Evolutionary conservation across 1,284 basidiomycete genomes (phyloP).

Genomic region (Takashimella tepidaria): DNA sequence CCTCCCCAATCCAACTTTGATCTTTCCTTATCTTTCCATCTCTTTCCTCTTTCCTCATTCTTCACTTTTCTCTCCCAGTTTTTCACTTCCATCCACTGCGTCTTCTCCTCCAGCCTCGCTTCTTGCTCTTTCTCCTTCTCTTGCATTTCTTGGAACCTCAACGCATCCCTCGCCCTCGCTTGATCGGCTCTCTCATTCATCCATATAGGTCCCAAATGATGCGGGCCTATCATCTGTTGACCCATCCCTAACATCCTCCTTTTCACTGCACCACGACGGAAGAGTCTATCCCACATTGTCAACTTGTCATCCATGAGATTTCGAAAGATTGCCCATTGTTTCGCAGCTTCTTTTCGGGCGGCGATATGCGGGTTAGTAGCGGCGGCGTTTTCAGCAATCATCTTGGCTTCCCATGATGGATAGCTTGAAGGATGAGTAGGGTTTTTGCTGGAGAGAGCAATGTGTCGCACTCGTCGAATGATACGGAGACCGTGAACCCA

Average conservation of each 20-base stretch:
- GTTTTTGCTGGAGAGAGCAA: slow-evolving; percentile 22
- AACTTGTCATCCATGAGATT: not conserved
- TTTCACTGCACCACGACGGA: not conserved
- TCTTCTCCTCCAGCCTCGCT: not conserved
- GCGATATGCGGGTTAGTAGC: not conserved
- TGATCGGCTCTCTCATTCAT: not conserved
- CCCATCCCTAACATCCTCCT: not conserved
- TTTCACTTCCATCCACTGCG: not conserved
- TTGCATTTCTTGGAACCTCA: not conserved
- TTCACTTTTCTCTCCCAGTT: not conserved
- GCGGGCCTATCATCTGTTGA: too few relatives aligned
- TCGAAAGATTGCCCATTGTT: not conserved
- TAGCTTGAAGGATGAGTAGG: not conserved
- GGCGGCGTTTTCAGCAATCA: not conserved
- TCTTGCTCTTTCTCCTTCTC: not conserved
- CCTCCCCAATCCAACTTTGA: not conserved
- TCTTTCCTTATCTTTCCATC: not conserved
- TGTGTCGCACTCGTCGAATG: slow-evolving; percentile 39
- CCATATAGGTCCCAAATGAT: too few relatives aligned
- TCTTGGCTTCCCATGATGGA: not conserved
- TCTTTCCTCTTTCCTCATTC: not conserved
- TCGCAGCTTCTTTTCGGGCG: not conserved
- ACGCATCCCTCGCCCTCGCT: not conserved
- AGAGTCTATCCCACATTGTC: not conserved
- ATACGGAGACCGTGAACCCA: slow-evolving; percentile 38